Base-by-base conservation (phyloP, 1,139 yeast genomes). In the Schizosaccharomyces versatilis region DNA sequence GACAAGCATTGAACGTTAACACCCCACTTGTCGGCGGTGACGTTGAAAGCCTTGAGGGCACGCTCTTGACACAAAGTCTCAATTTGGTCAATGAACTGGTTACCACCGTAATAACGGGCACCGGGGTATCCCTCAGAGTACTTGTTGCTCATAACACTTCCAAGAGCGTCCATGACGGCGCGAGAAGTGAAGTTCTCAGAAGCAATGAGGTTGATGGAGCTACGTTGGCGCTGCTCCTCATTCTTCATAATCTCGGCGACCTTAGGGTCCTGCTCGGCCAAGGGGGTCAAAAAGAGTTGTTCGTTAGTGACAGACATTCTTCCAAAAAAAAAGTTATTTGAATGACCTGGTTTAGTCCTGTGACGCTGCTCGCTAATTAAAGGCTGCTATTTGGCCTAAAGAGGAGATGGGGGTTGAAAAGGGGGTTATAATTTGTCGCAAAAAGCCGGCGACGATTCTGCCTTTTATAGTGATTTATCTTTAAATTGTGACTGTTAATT, bases 111-210 rank as follows among this genome's bases (percentile, higher is more conserved):
- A 70, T 84, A 84, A 68, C 94, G 78, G 64, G 83, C 93, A 59
- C 93, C 93, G 51, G 94, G 94, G 67, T 84, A 84, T 57, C 94
- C 94, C 70, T 84, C 94, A 36, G 94, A 83, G 68, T 84, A 57
- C 71, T 84, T 84, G 73, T 84, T 84, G 67, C 88, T 84, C 95
- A 90, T 85, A 66, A 94, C 95, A 58, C 96, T 84, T 67, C 97
- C 97, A 68, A 90, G 78, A 55, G 94, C 94, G 69, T 90, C 97
- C 71, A 88, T 84, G 51, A 90, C 98, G 42, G 97, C 82, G 61
- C 86, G 84, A 61, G 97, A 84, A 61, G 98, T 90, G 77, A 88
- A 90, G 71, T 90, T 90, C 72, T 90, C 98, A 56, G 95, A 84
- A 41, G 98, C 95, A 69, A 90, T 90, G 69, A 90, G 75, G 55